Evolutionary conservation across 306 rosid species (phyloP), one percentile per base, ranked within the genome.

Genomic region (Sechiopsis laciniata): DNA sequence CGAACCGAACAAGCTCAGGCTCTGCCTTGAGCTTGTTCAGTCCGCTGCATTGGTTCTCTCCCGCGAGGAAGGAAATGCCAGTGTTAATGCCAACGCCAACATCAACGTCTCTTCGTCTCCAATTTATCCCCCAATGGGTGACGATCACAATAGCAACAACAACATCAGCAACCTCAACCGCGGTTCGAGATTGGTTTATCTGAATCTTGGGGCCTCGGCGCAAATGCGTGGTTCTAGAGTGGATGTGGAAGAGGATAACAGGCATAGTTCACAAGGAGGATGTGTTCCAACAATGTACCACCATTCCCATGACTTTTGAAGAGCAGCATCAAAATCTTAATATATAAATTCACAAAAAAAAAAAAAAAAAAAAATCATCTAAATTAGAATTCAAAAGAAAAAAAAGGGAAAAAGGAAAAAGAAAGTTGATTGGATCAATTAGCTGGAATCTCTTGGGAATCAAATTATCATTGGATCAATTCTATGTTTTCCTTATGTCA

Each of bases 1-100:
- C 1, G 99, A 95, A 29, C 99, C 99, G 0, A 95, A 95, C 83
- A 95, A 95, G 74, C 87, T 95, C 1, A 81, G 99, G 72, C 77
- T 95, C 73, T 95, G 99, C 67, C 85, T 95, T 32, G 99, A 95
- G 86, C 97, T 95, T 6, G 97, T 95, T 26, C 99, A 95, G 61
- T 95, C 99, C 0, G 99, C 99, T 0, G 99, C 99, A 0, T 88
- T 91, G 1, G 99, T 95, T 12, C 85, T 95, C 70, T 95, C 99
- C 0, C 87, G 98, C 2, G 98, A 94, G 79, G 98, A 93, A 80
- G 94, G 89, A 3, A 85, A 75, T 48, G 81, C 81, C 3, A 68
- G 46, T 5, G 46, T 2, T 10, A 37, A 37, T 37, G 42, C 29
- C 29, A 32, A 32, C 37, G 54, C 32, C n/a, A 88, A 84, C 32